Conservation (phyloP, 2,329 filamentous ascomycete species). For the Rhynchosporium secalis region DNA sequence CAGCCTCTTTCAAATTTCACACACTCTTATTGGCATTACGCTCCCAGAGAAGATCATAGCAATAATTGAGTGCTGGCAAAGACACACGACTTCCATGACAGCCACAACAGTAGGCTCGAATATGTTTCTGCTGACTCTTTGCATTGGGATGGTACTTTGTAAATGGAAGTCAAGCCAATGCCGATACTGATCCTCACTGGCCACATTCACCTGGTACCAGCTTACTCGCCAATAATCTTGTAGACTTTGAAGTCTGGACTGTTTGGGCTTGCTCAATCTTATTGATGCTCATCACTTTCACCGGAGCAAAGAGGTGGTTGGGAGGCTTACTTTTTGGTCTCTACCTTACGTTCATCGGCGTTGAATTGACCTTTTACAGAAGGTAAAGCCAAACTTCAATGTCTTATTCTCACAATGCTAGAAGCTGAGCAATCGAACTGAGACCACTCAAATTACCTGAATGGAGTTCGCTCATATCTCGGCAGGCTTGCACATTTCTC, state of each 20-base stretch:
- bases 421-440: not conserved
- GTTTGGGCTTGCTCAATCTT: slow-evolving; percentile 32
- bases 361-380: slow-evolving; percentile 20
- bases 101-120: slow-evolving; percentile 55
- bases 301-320: slow-evolving; percentile 40
- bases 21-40: slow-evolving; percentile 48
- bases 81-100: slow-evolving; percentile 50
- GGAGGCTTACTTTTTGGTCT: slow-evolving; percentile 36
- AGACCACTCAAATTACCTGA: not conserved
- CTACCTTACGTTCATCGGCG: slow-evolving; percentile 36
- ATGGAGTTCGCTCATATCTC: not conserved
- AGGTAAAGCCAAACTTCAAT: slow-evolving; percentile 5
- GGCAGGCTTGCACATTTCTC: not conserved
- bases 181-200: slow-evolving; percentile 9
- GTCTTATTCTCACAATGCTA: not conserved
- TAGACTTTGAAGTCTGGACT: slow-evolving; percentile 36
- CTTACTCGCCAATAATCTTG: slow-evolving; percentile 32
- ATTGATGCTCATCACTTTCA: slow-evolving; percentile 37
- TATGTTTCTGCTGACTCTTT: slow-evolving; percentile 53
- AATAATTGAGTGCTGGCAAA: slow-evolving; percentile 48
- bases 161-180: slow-evolving; percentile 29
- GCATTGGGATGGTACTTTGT: slow-evolving; percentile 44
- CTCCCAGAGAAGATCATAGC: slow-evolving; percentile 54
- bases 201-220: not conserved
- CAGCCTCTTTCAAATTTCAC: slow-evolving; percentile 45